These are phyloP conservation scores for Sporothrix inflata DNA, from an alignment of 2,329 filamentous ascomycete genomes.

Conservation along the genomic window DNA sequence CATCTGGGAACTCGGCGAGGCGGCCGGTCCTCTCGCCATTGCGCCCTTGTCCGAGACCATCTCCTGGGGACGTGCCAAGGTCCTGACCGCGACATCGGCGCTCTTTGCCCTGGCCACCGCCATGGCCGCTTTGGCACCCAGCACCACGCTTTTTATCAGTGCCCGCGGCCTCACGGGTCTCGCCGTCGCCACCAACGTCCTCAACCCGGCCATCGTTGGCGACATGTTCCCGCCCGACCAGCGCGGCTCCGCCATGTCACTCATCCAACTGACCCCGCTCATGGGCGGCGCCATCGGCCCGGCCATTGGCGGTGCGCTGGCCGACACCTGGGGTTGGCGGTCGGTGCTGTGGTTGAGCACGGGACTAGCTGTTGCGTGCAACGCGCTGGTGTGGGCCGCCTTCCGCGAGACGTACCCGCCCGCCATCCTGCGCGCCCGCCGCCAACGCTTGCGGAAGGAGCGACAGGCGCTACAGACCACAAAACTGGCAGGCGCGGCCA, in stretches of 20 bases:
- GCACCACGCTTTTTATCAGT: constrained; percentile 63
- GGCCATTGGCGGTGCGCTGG: constrained; percentile 41
- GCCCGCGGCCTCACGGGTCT: constrained; percentile 68
- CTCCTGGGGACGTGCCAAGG: constrained; percentile 53
- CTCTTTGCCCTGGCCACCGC: constrained; percentile 55
- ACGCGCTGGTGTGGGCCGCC: constrained; percentile 36
- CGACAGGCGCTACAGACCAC: constrained; percentile 23
- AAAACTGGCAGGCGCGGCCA: constrained; percentile 11
- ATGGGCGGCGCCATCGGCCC: constrained; percentile 42
- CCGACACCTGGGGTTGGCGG: constrained; percentile 42
- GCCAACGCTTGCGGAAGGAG: constrained; percentile 40
- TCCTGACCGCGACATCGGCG: constrained; percentile 58
- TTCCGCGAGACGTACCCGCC: constrained; percentile 47
- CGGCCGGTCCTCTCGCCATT: constrained; percentile 62
- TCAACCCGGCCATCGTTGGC: constrained; percentile 65
- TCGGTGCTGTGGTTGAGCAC: constrained; percentile 41
- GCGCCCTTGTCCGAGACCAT: constrained; percentile 66
- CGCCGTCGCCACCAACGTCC: constrained; percentile 65
- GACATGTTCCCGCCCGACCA: constrained; percentile 63
- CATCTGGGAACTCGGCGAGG: constrained; percentile 62
- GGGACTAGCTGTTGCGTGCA: constrained; percentile 35
- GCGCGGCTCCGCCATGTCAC: constrained; percentile 56
- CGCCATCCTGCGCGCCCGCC: constrained; percentile 52
- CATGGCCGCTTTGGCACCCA: constrained; percentile 45
- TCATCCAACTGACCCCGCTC: constrained; percentile 38